Evolutionary conservation across 169 alveolate species (phyloP).

Genomic region (Plasmodium coatneyi): DNA sequence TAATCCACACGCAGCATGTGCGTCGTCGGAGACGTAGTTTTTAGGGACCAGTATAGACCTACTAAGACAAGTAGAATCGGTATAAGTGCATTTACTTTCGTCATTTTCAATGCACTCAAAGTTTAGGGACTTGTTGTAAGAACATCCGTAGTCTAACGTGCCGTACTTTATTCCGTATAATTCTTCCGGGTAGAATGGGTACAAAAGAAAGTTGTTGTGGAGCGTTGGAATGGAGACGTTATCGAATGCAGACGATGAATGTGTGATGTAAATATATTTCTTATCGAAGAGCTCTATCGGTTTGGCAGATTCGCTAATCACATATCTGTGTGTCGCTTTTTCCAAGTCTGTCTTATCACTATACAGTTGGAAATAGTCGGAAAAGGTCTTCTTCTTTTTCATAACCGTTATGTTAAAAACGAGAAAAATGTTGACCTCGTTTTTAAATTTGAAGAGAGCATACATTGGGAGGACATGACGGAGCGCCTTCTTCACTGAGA

Average conservation of each 20-base stretch:
- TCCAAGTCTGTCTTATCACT: background rate
- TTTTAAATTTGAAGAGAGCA: constrained; percentile 35
- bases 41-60: constrained; percentile 13
- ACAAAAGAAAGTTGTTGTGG: constrained; percentile 22
- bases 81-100: constrained; percentile 5
- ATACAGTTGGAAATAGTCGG: constrained; percentile 26
- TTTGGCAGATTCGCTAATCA: constrained; percentile 18
- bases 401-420: constrained; percentile 20
- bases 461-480: constrained; percentile 43
- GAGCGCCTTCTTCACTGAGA: constrained; percentile 17
- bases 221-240: constrained; percentile 20
- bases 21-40: background rate
- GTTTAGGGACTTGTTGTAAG: constrained; percentile 14
- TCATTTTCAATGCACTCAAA: constrained; percentile 66
- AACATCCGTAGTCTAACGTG: constrained; percentile 63
- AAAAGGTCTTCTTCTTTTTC: constrained; percentile 24
- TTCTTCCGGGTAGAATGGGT: constrained; percentile 61
- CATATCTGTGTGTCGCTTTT: background rate
- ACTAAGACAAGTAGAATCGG: constrained; percentile 47
- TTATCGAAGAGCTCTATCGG: constrained; percentile 5
- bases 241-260: constrained; percentile 53
- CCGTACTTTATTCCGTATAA: constrained; percentile 50
- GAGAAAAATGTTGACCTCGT: constrained; percentile 2
- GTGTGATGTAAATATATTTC: background rate
- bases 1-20: constrained; percentile 4